Conservation (phyloP, 495 filamentous ascomycete species). For the Penicillium silybi region DNA sequence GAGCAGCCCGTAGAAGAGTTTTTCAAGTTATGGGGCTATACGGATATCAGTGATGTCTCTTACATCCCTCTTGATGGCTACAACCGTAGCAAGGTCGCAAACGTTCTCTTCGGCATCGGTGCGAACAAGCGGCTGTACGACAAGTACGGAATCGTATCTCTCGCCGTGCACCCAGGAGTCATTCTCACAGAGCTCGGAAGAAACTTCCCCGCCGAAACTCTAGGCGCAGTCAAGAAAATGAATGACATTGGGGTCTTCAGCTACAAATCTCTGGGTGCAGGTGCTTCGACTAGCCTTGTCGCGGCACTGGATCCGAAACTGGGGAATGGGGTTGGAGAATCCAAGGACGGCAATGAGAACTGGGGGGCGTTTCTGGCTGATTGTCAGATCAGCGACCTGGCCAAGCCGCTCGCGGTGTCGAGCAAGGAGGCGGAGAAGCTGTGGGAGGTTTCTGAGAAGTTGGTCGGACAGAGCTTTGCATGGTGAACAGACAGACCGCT, state of each 20-base stretch:
- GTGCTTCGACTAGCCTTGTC: constrained; percentile 39
- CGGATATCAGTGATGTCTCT: constrained; percentile 15
- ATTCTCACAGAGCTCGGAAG: constrained; percentile 33
- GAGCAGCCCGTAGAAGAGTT: constrained; percentile 33
- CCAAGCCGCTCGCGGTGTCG: constrained; percentile 20
- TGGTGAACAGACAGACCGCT: constrained; percentile 24
- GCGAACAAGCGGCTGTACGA: constrained; percentile 20
- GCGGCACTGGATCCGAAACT: constrained; percentile 44
- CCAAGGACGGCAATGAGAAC: constrained; percentile 27
- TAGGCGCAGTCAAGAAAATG: constrained; percentile 17
- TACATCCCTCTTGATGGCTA: constrained; percentile 27
- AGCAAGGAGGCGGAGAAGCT: constrained; percentile 44
- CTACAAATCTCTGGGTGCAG: constrained; percentile 29
- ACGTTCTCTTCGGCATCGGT: constrained; percentile 24
- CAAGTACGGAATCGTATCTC: constrained; percentile 24
- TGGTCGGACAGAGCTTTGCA: constrained; percentile 46
- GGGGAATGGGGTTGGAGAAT: constrained; percentile 15
- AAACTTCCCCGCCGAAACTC: constrained; percentile 7
- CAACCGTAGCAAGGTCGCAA: constrained; percentile 29
- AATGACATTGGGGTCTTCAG: constrained; percentile 11
- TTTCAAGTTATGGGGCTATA: constrained; percentile 24
- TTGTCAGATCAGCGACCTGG: constrained; percentile 34
- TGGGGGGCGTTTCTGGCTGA: constrained; percentile 38
- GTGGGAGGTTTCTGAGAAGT: constrained; percentile 45
- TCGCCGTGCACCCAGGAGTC: constrained; percentile 37